Conservation (phyloP, 495 filamentous ascomycete species). For the Xylaria venustula region DNA sequence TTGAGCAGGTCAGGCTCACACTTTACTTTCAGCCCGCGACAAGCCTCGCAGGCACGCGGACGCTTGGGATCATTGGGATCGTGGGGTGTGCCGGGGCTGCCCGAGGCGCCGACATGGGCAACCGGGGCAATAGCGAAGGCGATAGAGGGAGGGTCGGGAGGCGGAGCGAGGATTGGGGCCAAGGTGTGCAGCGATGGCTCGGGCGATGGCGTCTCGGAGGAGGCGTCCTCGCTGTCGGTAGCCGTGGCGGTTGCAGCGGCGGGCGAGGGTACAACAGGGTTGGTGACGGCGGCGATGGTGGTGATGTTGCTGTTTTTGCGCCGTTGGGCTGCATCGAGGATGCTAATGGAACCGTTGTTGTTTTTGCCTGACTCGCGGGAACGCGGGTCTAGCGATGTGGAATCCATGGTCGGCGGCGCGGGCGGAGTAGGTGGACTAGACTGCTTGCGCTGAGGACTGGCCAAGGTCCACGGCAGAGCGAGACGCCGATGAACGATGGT, state of each 20-base stretch:
- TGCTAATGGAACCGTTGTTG: conserved; percentile 29
- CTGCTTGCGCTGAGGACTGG: not conserved
- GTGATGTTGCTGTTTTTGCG: conserved; percentile 4
- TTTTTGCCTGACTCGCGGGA: conserved; percentile 25
- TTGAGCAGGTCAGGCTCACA: conserved; percentile 74
- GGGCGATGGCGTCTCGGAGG: conserved; percentile 4
- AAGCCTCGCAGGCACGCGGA: conserved; percentile 80
- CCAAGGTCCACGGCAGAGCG: conserved; percentile 1
- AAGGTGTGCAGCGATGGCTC: conserved; percentile 10
- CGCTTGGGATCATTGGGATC: conserved; percentile 65
- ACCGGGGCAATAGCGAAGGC: not conserved
- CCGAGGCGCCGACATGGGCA: not conserved
- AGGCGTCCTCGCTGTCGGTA: not conserved
- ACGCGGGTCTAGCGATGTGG: conserved; percentile 26
- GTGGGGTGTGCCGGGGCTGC: conserved; percentile 16
- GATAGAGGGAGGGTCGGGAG: not conserved
- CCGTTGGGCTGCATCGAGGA: conserved; percentile 15
- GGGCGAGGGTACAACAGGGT: too few species aligned
- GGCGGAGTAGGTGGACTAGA: not conserved
- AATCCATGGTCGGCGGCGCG: conserved; percentile 21
- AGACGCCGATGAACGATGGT: not conserved
- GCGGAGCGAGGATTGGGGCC: not conserved
- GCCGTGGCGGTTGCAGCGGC: too few species aligned
- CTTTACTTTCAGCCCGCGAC: conserved; percentile 83
- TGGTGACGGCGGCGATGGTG: not conserved